Conservation (phyloP, 306 rosid species). For the Rosa rugosa region DNA sequence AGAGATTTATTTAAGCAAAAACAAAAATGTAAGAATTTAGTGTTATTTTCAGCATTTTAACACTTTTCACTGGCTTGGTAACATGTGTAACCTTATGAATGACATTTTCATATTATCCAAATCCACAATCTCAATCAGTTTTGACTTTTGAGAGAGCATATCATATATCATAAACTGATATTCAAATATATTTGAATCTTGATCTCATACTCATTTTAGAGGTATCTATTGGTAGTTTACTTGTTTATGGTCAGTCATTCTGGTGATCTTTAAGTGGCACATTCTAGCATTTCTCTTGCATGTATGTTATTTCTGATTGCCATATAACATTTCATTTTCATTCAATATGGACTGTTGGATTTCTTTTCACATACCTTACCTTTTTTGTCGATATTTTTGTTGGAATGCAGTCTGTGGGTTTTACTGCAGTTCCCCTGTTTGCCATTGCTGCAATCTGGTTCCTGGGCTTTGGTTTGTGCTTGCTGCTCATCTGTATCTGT, state of each 20-base stretch:
- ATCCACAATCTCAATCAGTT: neutral
- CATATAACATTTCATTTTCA: neutral
- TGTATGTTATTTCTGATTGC: neutral
- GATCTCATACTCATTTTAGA: neutral
- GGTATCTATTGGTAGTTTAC: neutral
- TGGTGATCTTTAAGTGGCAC: neutral
- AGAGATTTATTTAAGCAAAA: neutral
- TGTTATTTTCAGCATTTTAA: neutral
- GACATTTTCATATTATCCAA: neutral
- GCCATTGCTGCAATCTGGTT: slow-evolving; percentile 51
- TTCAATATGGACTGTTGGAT: slow-evolving; percentile 11
- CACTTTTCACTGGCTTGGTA: neutral
- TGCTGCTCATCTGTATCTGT: slow-evolving; percentile 35
- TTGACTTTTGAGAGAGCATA: neutral
- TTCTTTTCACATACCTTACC: neutral
- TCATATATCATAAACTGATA: neutral
- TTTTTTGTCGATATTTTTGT: neutral
- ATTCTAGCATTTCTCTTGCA: neutral
- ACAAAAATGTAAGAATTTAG: neutral
- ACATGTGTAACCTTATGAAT: neutral
- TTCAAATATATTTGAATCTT: neutral
- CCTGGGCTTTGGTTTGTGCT: slow-evolving; percentile 43
- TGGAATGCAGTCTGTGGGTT: slow-evolving; percentile 50
- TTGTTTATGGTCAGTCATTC: neutral
- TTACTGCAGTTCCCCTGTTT: slow-evolving; percentile 56